Conservation (phyloP, 2,329 filamentous ascomycete genomes). For the Epichloe scottii region DNA sequence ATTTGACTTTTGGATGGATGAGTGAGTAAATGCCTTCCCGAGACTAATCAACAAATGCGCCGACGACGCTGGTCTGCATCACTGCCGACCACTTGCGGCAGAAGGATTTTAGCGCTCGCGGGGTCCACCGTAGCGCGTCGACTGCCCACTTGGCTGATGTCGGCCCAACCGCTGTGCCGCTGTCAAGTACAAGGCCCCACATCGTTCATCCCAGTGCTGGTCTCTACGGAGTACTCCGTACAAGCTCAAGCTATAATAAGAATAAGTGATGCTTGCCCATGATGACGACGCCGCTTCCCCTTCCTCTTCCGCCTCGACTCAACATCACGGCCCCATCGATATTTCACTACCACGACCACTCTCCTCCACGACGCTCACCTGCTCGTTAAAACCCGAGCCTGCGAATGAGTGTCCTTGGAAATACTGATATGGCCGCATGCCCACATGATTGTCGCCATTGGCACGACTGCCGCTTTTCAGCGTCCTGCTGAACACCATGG, state of each 20-base stretch:
- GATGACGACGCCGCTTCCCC: not conserved
- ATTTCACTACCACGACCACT: not conserved
- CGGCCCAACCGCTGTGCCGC: not conserved
- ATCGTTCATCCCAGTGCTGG: not conserved
- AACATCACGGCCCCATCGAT: not conserved
- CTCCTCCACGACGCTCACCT: not conserved
- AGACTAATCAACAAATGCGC: no score
- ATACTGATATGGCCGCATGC: not conserved
- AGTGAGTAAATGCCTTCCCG: no score
- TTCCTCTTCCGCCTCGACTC: not conserved
- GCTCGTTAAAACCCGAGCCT: not conserved
- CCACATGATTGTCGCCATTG: not conserved
- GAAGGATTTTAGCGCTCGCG: no score
- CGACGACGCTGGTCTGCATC: no score
- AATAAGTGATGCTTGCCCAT: not conserved
- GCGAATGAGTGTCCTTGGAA: not conserved
- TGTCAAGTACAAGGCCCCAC: not conserved
- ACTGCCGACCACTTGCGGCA: no score
- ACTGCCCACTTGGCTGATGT: not conserved
- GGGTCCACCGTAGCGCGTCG: not conserved
- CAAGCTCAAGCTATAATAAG: no score
- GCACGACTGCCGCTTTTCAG: not conserved
- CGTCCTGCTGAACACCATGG: constrained; percentile 17
- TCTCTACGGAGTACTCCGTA: no score
- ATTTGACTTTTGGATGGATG: no score